Percentiles rank a stretch among this genome's conserved stretches.
phyloP scores from a whole-genome alignment of 106 monocot species.

The Dendrobium huoshanense region DNA sequence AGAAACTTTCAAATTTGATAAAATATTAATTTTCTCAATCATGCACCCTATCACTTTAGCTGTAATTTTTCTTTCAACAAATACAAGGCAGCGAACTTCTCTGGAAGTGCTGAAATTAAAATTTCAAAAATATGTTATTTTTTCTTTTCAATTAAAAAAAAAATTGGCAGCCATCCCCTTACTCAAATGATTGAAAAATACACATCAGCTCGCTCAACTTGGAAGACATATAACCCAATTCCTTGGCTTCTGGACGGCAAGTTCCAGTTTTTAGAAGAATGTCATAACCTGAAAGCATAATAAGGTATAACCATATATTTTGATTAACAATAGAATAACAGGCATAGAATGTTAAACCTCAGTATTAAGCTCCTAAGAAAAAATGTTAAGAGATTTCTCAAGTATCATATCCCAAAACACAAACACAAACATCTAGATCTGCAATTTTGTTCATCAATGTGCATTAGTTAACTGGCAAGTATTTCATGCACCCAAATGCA shows the following conservation, averaged over 20 bases:
- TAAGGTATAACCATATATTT: neutral
- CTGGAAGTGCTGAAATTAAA: constrained; percentile 30
- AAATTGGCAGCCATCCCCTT: constrained; percentile 6
- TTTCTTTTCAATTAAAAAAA: neutral
- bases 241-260: constrained; percentile 29
- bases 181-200: constrained; percentile 65
- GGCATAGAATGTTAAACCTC: neutral
- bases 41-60: constrained; percentile 61
- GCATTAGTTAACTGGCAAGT: constrained; percentile 6
- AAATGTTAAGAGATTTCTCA: neutral
- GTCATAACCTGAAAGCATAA: constrained; percentile 38
- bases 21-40: constrained; percentile 42
- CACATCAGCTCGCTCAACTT: constrained; percentile 65
- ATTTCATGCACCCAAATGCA: neutral
- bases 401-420: neutral
- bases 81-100: constrained; percentile 70
- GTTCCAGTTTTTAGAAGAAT: constrained; percentile 32
- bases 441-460: neutral
- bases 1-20: constrained; percentile 60
- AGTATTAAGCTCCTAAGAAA: neutral
- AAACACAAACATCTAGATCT: neutral
- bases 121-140: neutral
- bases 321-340: neutral
- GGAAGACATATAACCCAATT: constrained; percentile 68
- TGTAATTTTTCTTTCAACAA: constrained; percentile 82